phyloP scores from a whole-genome alignment of 306 rosid genomes.

The Mimosa pudica region DNA sequence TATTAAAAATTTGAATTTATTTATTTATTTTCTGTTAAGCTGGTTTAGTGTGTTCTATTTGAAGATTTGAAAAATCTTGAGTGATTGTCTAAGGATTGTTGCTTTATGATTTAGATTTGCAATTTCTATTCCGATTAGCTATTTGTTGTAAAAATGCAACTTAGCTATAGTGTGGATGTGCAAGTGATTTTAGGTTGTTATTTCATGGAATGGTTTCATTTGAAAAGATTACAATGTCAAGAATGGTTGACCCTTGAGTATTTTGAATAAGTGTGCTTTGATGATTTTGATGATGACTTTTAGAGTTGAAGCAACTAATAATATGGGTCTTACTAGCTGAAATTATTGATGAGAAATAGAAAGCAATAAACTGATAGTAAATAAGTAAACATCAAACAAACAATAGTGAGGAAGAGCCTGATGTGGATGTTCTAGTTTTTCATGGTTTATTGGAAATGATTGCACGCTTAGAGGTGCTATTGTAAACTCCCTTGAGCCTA shows the following conservation, averaged over 20 bases:
- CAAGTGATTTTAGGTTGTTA: neutral
- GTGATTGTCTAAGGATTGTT: too few relatives aligned
- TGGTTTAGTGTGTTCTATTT: neutral
- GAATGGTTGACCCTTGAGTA: neutral
- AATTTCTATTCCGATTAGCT: neutral
- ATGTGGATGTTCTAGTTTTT: neutral
- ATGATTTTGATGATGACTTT: neutral
- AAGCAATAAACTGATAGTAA: neutral
- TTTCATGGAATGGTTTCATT: neutral
- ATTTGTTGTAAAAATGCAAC: neutral
- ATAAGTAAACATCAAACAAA: neutral
- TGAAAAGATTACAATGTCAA: neutral
- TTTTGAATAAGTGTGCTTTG: neutral
- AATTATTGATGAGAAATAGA: neutral
- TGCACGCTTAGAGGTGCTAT: neutral
- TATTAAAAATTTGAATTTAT: neutral
- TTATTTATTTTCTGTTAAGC: neutral
- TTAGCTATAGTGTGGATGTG: neutral
- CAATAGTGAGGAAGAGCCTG: neutral
- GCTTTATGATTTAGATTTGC: too few relatives aligned
- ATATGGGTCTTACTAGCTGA: neutral
- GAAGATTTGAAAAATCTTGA: neutral
- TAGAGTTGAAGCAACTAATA: neutral
- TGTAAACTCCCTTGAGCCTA: neutral
- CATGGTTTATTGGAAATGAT: neutral